Evolutionary conservation across 768 basidiomycete genomes (phyloP).

Genomic region (Xerocomellus amylosporus): DNA sequence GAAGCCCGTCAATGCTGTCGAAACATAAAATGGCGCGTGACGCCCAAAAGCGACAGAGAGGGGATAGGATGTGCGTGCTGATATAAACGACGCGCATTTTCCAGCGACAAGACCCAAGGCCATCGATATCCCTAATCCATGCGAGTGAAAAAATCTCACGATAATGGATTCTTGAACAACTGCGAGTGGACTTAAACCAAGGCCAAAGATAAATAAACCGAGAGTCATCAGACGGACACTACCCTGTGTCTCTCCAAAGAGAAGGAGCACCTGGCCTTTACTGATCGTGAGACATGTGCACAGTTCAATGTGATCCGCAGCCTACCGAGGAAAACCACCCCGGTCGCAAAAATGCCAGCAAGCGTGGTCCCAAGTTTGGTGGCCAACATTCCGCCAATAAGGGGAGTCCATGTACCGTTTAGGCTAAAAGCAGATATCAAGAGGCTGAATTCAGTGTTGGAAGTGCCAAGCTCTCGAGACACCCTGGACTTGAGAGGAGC

Average conservation of each 20-base stretch:
- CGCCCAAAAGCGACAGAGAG: conserved; percentile 66
- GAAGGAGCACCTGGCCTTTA: conserved; percentile 62
- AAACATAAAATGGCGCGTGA: conserved; percentile 71
- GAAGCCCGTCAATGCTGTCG: conserved; percentile 59
- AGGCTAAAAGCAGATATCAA: conserved; percentile 75
- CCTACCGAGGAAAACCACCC: conserved; percentile 62
- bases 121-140: conserved; percentile 72
- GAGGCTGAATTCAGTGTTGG: conserved; percentile 75
- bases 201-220: conserved; percentile 76
- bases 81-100: conserved; percentile 73
- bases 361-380: conserved; percentile 69
- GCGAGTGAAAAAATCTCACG: conserved; percentile 74
- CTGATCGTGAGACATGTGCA: conserved; percentile 5
- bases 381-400: conserved; percentile 71
- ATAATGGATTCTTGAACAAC: conserved; percentile 86
- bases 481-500: conserved; percentile 75
- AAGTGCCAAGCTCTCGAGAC: conserved; percentile 65
- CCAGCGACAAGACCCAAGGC: conserved; percentile 83
- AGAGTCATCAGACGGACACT: conserved; percentile 68
- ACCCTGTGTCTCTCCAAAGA: conserved; percentile 58
- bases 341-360: conserved; percentile 72
- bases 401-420: conserved; percentile 75
- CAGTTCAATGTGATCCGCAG: not conserved
- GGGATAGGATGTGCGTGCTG: conserved; percentile 73
- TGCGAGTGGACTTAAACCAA: conserved; percentile 75